These are phyloP conservation scores for Speleostelium caveatum DNA, from an alignment of 78 protist genomes.

Conservation along the genomic window DNA sequence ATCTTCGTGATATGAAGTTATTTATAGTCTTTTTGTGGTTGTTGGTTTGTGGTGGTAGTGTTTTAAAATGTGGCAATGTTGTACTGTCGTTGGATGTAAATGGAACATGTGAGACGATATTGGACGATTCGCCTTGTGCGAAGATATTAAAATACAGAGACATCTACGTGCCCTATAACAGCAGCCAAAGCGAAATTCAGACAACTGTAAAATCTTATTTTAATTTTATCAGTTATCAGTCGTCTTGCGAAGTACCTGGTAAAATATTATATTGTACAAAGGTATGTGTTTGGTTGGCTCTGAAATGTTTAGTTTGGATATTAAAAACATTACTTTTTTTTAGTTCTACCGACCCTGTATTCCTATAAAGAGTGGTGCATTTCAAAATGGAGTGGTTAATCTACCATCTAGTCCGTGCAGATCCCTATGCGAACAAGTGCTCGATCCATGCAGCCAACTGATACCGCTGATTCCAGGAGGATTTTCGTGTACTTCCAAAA, in stretches of 20 bases:
- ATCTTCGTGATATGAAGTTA: too few species aligned
- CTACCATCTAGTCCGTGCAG: not conserved
- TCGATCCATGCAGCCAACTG: not conserved
- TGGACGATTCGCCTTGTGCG: not conserved
- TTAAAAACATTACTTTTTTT: too few species aligned
- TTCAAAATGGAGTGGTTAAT: too few species aligned
- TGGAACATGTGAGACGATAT: not conserved
- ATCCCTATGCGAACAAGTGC: not conserved
- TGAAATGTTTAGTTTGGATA: too few species aligned
- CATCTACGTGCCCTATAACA: not conserved
- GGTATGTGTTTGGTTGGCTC: not conserved
- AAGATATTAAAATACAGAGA: not conserved
- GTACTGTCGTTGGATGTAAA: not conserved
- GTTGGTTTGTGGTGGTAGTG: too few species aligned
- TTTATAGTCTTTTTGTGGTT: too few species aligned
- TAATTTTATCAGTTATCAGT: not conserved
- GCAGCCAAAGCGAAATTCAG: not conserved
- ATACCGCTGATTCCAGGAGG: not conserved
- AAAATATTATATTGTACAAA: not conserved
- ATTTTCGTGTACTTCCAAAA: not conserved
- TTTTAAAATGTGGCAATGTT: too few species aligned
- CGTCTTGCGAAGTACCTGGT: not conserved
- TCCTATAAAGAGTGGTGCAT: too few species aligned
- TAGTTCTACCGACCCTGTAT: not conserved
- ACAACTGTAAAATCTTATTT: too few species aligned